These are phyloP conservation scores for Boletus semigastroideus DNA, from an alignment of 1,284 basidiomycete genomes.

Conservation along the genomic window DNA sequence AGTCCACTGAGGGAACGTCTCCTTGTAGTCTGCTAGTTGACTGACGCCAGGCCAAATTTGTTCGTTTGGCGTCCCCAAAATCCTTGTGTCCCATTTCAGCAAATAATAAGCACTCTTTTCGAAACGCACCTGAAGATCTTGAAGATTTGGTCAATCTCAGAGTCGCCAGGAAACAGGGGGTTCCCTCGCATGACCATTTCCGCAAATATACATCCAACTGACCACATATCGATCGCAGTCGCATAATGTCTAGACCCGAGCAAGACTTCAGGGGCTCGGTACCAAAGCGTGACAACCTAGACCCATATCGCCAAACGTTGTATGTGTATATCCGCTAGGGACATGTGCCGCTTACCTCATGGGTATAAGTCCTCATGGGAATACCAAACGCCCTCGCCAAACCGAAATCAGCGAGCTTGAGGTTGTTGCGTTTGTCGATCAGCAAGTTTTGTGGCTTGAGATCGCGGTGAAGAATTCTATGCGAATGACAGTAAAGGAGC, in stretches of 20 bases:
- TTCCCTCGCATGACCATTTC: slow-evolving; percentile 89
- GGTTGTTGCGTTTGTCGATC: slow-evolving; percentile 87
- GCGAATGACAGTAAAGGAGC: slow-evolving; percentile 93
- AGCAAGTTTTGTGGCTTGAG: slow-evolving; percentile 97
- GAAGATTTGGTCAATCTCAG: slow-evolving; percentile 99
- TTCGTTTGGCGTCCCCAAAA: slow-evolving; percentile 95
- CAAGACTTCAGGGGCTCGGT: slow-evolving; percentile 95
- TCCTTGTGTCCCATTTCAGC: slow-evolving; percentile 44
- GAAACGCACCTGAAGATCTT: slow-evolving; percentile 87
- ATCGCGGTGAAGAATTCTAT: slow-evolving; percentile 95
- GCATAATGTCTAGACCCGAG: slow-evolving; percentile 95
- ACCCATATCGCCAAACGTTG: slow-evolving; percentile 8
- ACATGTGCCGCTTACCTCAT: slow-evolving; percentile 67
- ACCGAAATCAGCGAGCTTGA: slow-evolving; percentile 97
- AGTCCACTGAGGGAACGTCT: slow-evolving; percentile 95
- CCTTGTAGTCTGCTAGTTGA: slow-evolving; percentile 92
- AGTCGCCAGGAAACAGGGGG: slow-evolving; percentile 97
- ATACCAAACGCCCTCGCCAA: slow-evolving; percentile 97
- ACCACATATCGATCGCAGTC: slow-evolving; percentile 99
- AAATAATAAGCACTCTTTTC: neutral
- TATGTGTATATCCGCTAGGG: neutral
- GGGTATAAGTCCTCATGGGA: slow-evolving; percentile 96
- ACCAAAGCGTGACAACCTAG: slow-evolving; percentile 98
- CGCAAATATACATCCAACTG: slow-evolving; percentile 92
- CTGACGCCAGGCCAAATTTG: slow-evolving; percentile 91